phyloP scores from a whole-genome alignment of 257 asterid genomes.

The Nicotiana paniculata region DNA sequence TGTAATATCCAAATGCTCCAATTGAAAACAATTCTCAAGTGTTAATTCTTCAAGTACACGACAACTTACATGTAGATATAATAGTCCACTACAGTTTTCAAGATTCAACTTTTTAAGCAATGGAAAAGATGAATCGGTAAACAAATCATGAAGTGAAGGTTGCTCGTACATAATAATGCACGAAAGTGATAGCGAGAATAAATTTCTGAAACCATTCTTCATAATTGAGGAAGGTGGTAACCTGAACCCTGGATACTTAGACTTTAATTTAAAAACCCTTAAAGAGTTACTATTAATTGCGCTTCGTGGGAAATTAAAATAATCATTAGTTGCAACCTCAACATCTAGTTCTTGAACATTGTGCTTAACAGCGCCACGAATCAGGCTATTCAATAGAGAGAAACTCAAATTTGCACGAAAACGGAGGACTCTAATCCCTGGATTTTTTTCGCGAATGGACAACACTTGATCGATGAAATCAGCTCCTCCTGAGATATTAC shows the following conservation, averaged over 20 bases:
- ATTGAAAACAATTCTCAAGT: constrained; percentile 42
- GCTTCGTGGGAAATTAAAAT: constrained; percentile 64
- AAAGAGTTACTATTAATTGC: constrained; percentile 36
- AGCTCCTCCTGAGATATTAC: constrained; percentile 14
- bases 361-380: constrained; percentile 55
- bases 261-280: constrained; percentile 43
- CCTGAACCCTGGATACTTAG: constrained; percentile 61
- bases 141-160: constrained; percentile 43
- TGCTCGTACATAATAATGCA: constrained; percentile 37
- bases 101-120: constrained; percentile 48
- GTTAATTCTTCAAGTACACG: constrained; percentile 40
- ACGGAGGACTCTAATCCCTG: constrained; percentile 45
- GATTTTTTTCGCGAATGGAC: constrained; percentile 29
- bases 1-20: constrained; percentile 45
- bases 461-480: constrained; percentile 50
- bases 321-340: constrained; percentile 60
- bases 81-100: constrained; percentile 53
- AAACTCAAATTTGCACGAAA: constrained; percentile 50
- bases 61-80: constrained; percentile 44
- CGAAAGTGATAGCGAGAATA: constrained; percentile 45
- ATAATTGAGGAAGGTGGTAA: constrained; percentile 56
- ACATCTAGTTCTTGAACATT: constrained; percentile 66
- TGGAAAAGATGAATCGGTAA: constrained; percentile 63
- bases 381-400: constrained; percentile 37
- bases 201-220: constrained; percentile 48